Conservation (phyloP, 768 basidiomycete species). For the Coprinellus micaceus region DNA sequence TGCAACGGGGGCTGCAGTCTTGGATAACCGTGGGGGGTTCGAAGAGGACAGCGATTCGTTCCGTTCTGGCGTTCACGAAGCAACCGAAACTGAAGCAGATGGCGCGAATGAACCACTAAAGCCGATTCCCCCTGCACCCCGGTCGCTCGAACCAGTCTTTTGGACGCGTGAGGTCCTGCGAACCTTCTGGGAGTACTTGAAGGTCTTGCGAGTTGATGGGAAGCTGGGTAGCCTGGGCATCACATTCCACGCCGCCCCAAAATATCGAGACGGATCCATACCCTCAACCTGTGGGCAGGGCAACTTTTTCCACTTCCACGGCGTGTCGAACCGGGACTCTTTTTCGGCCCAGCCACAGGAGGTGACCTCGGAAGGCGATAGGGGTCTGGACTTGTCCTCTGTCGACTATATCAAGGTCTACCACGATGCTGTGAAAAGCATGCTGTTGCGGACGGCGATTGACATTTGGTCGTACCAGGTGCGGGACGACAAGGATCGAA, state of each 20-base stretch:
- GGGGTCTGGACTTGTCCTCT: not conserved
- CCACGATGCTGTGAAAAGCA: conserved; percentile 7
- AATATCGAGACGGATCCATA: conserved; percentile 5
- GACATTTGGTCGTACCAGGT: conserved; percentile 6
- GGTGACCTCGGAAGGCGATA: too few relatives aligned
- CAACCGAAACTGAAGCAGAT: too few relatives aligned
- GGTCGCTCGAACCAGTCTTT: conserved; percentile 26
- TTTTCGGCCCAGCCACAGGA: too few relatives aligned
- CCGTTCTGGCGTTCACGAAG: too few relatives aligned
- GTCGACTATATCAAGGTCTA: conserved; percentile 11
- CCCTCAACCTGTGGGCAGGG: too few relatives aligned
- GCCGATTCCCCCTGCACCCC: conserved; percentile 18
- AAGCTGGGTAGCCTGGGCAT: conserved; percentile 46
- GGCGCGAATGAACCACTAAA: too few relatives aligned
- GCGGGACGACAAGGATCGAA: not conserved
- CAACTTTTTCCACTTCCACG: not conserved
- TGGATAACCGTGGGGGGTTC: conserved; percentile 21
- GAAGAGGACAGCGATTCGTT: not conserved
- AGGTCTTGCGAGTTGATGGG: conserved; percentile 32
- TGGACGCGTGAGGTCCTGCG: conserved; percentile 46
- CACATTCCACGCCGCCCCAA: conserved; percentile 39
- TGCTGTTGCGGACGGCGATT: conserved; percentile 2
- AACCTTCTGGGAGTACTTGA: conserved; percentile 50
- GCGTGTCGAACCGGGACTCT: not conserved
- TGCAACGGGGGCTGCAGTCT: conserved; percentile 40